Evolutionary conservation across 345 rosid species (phyloP).

Genomic region (Salix suchowensis): DNA sequence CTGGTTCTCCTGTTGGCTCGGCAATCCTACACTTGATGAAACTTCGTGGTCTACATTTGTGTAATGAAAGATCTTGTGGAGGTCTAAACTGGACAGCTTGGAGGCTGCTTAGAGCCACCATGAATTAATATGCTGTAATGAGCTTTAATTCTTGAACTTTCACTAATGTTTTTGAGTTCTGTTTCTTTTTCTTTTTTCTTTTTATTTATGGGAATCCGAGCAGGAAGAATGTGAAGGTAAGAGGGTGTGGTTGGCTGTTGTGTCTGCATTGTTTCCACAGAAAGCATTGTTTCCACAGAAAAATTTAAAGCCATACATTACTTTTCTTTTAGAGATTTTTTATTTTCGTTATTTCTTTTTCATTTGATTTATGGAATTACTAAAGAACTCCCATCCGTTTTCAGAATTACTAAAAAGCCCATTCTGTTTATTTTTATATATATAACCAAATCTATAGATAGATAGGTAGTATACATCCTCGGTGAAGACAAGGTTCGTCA

Average conservation of each 20-base stretch:
- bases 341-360: neutral
- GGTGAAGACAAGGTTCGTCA: neutral
- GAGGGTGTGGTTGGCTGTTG: slow-evolving; percentile 5
- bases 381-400: neutral
- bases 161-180: neutral
- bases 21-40: slow-evolving; percentile 58
- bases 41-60: slow-evolving; percentile 11
- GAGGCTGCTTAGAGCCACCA: slow-evolving; percentile 57
- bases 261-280: neutral
- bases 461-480: neutral
- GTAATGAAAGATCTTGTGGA: slow-evolving; percentile 4
- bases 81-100: slow-evolving; percentile 32
- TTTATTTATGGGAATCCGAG: neutral
- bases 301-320: slow-evolving; percentile 24
- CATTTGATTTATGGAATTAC: neutral
- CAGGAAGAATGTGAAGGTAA: neutral
- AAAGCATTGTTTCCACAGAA: neutral
- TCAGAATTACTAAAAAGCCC: neutral
- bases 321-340: neutral
- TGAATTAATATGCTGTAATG: slow-evolving; percentile 15
- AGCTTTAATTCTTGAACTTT: neutral
- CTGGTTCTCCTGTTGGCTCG: slow-evolving; percentile 78
- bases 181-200: neutral
- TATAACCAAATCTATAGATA: too few relatives aligned
- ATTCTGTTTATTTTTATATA: too few relatives aligned